Conservation (phyloP, 805 yeast genomes). For the Yarrowia osloensis region DNA sequence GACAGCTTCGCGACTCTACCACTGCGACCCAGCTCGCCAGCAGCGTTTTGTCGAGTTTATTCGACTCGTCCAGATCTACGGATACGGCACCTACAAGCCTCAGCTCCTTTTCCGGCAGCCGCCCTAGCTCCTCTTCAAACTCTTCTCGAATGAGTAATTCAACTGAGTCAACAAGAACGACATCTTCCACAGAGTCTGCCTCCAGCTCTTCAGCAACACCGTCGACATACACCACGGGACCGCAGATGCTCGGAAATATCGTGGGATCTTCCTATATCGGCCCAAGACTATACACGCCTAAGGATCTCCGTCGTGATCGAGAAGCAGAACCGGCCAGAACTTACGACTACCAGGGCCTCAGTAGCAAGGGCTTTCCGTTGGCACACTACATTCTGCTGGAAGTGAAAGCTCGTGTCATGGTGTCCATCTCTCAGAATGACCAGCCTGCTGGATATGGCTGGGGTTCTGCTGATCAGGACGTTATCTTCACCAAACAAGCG, state of each 20-base stretch:
- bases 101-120: background rate
- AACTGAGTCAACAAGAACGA: background rate
- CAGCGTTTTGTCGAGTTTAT: background rate
- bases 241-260: slow-evolving; percentile 6
- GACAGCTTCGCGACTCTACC: background rate
- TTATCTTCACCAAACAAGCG: slow-evolving; percentile 14
- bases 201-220: slow-evolving; percentile 4
- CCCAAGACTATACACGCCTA: slow-evolving; percentile 34
- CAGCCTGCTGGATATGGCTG: slow-evolving; percentile 16
- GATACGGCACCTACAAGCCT: background rate
- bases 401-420: slow-evolving; percentile 16
- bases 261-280: background rate
- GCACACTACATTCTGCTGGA: slow-evolving; percentile 16
- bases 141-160: background rate
- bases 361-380: slow-evolving; percentile 10
- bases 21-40: background rate
- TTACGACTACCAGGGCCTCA: slow-evolving; percentile 22
- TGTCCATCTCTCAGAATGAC: background rate
- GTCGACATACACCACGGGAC: slow-evolving; percentile 2
- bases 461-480: slow-evolving; percentile 2
- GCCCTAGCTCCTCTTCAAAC: background rate
- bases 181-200: background rate
- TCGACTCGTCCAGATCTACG: background rate
- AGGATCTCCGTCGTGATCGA: slow-evolving; percentile 30
- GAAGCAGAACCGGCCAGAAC: background rate